Base-by-base conservation (phyloP, 306 rosid genomes). In the Medicago ruthenica region DNA sequence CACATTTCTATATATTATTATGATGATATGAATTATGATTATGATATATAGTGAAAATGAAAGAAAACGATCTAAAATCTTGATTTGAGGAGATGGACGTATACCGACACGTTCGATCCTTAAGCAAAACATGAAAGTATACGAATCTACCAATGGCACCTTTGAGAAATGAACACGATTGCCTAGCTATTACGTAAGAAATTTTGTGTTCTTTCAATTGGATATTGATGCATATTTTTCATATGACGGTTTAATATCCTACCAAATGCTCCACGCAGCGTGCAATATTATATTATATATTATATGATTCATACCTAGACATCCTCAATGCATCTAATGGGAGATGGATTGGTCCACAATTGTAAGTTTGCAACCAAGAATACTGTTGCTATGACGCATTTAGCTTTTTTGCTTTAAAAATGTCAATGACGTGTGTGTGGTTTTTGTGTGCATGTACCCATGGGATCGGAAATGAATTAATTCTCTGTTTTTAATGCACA, bases 141-240 rank as follows among this genome's bases (percentile, higher is more conserved):
- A 81, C 74, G 55, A 81, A 70, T 34, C 61, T 41, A 1, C 55
- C 75, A 73, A 72, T 64, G 12, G 21, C 54, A 63, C 73, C 63
- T 70, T 71, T 60, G 14, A 31, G 73, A 27, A 75, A 13, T 2
- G 4, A 5, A 15, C 21, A 37, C 34, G 47, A 73, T 65, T 73
- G 61, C 34, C 59, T 51, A 57, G 37, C 37, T 67, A 44, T 57
- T 34, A 17, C 18, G 18, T 15, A 54, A 60, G 17, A 54, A 53
- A 16, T 16, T n/a, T 59, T 21, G 45, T 59, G 16, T 21, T 11
- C 1, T 58, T 76, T 41, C 39, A 4, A 36, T 20, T 16, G 14
- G 16, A 66, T 55, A 58, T 45, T 39, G 44, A 63, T 39, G 1
- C 73, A 17, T 63, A 53, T 42, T 65, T 72, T n/a, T 73, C 73